Conservation (phyloP, 805 yeast genomes). For the Yamadazyma kitorensis region DNA sequence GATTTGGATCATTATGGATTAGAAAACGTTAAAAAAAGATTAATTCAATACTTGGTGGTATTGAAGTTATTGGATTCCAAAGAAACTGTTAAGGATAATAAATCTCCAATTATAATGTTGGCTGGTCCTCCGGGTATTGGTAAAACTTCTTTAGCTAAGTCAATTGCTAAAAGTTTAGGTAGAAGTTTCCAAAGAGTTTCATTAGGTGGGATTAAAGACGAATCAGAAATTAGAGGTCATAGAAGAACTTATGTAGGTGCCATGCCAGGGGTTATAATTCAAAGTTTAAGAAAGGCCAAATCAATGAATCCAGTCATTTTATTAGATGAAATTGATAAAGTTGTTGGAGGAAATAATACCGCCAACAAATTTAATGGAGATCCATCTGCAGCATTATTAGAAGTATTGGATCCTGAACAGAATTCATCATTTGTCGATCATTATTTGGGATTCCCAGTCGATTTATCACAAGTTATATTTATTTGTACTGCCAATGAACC, state of each 20-base stretch:
- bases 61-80: constrained; percentile 52
- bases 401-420: constrained; percentile 89
- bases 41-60: constrained; percentile 78
- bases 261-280: constrained; percentile 81
- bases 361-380: constrained; percentile 64
- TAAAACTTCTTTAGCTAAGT: constrained; percentile 80
- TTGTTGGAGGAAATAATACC: constrained; percentile 51
- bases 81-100: constrained; percentile 32
- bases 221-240: constrained; percentile 87
- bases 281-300: constrained; percentile 71
- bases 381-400: constrained; percentile 85
- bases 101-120: constrained; percentile 73
- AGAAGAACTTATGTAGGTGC: constrained; percentile 90
- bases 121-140: constrained; percentile 97
- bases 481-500: constrained; percentile 85
- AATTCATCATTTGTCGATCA: constrained; percentile 75
- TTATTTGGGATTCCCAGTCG: constrained; percentile 82
- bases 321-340: constrained; percentile 83
- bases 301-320: constrained; percentile 81
- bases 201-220: constrained; percentile 85
- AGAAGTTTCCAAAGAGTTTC: constrained; percentile 77
- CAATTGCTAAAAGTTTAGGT: constrained; percentile 71
- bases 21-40: constrained; percentile 55
- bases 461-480: constrained; percentile 75
- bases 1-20: constrained; percentile 44